Percentiles rank a stretch among this genome's conserved stretches.
Evolutionary conservation across 2,329 filamentous ascomycete species (phyloP).

Genomic region (Colletotrichum aenigma): DNA sequence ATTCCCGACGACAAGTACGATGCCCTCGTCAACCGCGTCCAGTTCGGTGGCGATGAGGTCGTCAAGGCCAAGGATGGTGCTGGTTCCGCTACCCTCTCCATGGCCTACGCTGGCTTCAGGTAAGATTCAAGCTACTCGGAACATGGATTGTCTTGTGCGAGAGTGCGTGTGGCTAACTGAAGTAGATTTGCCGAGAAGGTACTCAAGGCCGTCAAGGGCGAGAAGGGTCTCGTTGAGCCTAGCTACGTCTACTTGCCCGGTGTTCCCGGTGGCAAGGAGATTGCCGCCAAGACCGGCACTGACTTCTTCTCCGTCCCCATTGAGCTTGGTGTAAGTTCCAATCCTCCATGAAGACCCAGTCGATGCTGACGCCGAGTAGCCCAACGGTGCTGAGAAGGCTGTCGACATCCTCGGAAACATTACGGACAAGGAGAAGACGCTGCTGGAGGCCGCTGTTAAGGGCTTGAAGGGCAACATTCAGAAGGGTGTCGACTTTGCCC

Average conservation of each 20-base stretch:
- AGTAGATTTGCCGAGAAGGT: conserved; percentile 90
- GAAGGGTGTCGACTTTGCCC: conserved; percentile 90
- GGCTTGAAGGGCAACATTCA: conserved; percentile 91
- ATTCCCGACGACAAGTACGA: conserved; percentile 92
- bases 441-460: conserved; percentile 75
- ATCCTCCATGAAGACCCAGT: neutral
- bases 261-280: conserved; percentile 83
- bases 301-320: conserved; percentile 98
- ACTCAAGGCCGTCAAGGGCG: conserved; percentile 84
- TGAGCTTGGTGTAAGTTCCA: conserved; percentile 83
- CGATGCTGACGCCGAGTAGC: conserved; percentile 52
- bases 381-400: conserved; percentile 84
- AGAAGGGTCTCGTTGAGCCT: conserved; percentile 92
- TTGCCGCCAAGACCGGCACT: conserved; percentile 80
- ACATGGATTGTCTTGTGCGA: conserved; percentile 15
- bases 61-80: conserved; percentile 93
- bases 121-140: conserved; percentile 41
- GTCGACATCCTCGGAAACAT: conserved; percentile 78
- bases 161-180: conserved; percentile 19
- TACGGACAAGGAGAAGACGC: conserved; percentile 86
- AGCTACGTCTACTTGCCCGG: conserved; percentile 95
- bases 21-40: conserved; percentile 89
- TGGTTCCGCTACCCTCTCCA: conserved; percentile 89
- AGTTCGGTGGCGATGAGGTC: conserved; percentile 97
- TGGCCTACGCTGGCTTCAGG: conserved; percentile 96